Evolutionary conservation across 805 yeast genomes (phyloP), one percentile per base, ranked within the genome.

Genomic region (Candida lessepsii): DNA sequence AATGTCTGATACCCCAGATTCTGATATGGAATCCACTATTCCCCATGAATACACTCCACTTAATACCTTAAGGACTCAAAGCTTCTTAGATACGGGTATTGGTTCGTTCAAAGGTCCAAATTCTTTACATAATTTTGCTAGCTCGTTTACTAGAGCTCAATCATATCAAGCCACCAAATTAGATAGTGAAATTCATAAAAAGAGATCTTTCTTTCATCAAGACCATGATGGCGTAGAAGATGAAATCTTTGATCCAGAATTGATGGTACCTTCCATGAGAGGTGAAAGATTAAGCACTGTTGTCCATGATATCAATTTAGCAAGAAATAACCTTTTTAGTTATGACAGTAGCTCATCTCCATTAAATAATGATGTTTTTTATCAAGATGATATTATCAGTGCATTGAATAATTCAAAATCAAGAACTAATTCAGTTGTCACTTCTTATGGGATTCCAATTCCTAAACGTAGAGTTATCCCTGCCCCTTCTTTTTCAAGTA

Each of bases 141-240:
- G 86, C 10, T 86, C 95, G 0, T 79, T 74, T 54, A 75, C 80
- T 28, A 73, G 96, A 56, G 93, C 95, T 1, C 91, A 86, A 57
- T 78, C 88, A 2, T 76, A 73, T 57, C 70, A 75, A 35, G 75
- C 79, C 9, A 56, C 59, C 18, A 63, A 64, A 38, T 51, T 75
- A 20, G 81, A 76, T 49, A 71, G 73, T 19, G 69, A 74, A 25
- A 78, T 84, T 49, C 76, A 71, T 51, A 75, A 79, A 6, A 64
- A 73, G 21, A 65, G 95, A 49, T 81, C 89, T 0, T 86, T 75
- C 47, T 83, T 86, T 56, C 34, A 30, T 7, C 45, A 39, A 4
- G 40, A 25, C 26, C 45, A 37, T n/a, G 43, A 28, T 9, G 39
- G 35, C 6, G 45, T 37, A 11, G 37, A 64, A 19, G 90, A 84